phyloP scores from a whole-genome alignment of 768 basidiomycete species.

The Auricularia cornea region DNA sequence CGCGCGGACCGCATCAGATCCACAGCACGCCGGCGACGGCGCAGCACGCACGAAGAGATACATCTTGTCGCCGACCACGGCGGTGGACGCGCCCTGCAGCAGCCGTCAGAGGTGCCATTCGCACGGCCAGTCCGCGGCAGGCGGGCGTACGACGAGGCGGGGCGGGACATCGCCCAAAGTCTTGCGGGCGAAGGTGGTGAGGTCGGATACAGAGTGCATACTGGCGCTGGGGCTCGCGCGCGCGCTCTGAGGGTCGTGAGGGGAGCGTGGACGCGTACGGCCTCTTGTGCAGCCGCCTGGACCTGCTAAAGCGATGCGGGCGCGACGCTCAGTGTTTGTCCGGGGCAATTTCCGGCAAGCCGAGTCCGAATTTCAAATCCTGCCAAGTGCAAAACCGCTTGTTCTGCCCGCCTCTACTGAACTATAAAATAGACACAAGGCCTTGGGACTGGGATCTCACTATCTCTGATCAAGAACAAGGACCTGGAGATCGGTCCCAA shows the following conservation, averaged over 20 bases:
- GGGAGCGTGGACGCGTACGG: not conserved
- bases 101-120: not conserved
- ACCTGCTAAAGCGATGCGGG: no score
- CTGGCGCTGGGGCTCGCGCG: slow-evolving; percentile 6
- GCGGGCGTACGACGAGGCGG: slow-evolving; percentile 65
- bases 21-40: not conserved
- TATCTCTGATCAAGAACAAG: no score
- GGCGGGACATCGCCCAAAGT: slow-evolving; percentile 82
- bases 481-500: no score
- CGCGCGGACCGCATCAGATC: not conserved
- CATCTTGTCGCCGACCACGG: slow-evolving; percentile 78
- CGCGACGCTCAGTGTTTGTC: no score
- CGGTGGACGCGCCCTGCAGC: slow-evolving; percentile 77
- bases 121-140: not conserved
- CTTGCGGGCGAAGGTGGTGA: slow-evolving; percentile 78
- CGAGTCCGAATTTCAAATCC: no score
- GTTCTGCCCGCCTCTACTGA: no score
- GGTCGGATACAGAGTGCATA: slow-evolving; percentile 81
- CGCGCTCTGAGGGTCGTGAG: not conserved
- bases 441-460: no score
- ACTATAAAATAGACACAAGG: no score
- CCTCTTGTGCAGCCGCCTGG: not conserved
- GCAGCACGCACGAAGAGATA: slow-evolving; percentile 69
- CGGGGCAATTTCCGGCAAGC: no score
- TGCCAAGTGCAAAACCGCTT: no score